Base-by-base conservation (phyloP, 441 rosid genomes). In the Croton setiger region DNA sequence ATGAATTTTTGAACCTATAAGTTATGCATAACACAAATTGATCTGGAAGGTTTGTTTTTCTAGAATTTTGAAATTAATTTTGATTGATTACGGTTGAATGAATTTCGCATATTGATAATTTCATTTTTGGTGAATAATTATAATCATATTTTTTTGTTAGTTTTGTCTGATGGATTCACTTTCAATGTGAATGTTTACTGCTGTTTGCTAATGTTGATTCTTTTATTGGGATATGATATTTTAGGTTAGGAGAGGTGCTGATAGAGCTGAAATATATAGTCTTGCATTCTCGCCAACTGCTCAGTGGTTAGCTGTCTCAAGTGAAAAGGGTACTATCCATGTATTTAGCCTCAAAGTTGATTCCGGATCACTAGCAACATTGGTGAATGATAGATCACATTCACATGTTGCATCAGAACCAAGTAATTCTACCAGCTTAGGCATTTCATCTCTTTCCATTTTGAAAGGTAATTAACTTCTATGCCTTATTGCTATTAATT, bases 241-340 rank as follows among this genome's bases (percentile, higher is more conserved):
- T n/a, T n/a, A 90, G 98, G 85, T 88, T n/a, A 86, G 95, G 79
- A 84, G 96, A 69, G 95, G 96, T 66, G 88, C 92, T 49, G 95
- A 87, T 27, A 82, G 87, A 81, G 96, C 95, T 31, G 90, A 88
- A 62, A 88, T 92, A 67, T 83, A 86, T 72, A 86, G 93, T 77
- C 75, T 92, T 64, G 92, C 90, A 33, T 87, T 92, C 78, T 92
- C 91, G 70, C 68, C 87, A 23, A 71, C 75, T 66, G 87, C 86
- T 4, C 84, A 83, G 60, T 90, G 95, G 92, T 76, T 87, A 60
- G 89, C 93, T 1, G 93, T 79, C 54, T 86, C 96, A 49, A 90
- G 96, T 72, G 93, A 90, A 67, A 88, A 92, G 69, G 96, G 96
- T 57, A 92, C 96, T 1, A 86, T 90, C 55, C 98, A 87, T 81